Percentiles rank a stretch among this genome's conserved stretches.
Evolutionary conservation across 2,329 filamentous ascomycete species (phyloP).

Genomic region (Botryotinia narcissicola): DNA sequence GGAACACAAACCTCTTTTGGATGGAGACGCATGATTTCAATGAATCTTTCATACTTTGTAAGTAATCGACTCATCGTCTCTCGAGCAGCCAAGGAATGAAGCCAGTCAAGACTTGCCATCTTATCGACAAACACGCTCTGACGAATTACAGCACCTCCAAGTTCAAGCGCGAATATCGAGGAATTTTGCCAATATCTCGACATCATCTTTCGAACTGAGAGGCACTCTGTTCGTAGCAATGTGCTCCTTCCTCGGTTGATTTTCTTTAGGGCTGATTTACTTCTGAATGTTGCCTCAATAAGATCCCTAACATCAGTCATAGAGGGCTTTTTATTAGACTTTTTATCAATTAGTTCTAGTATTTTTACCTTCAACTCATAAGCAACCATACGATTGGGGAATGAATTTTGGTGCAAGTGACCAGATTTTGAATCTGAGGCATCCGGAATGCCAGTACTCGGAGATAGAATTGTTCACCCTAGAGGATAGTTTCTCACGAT

Average conservation of each 20-base stretch:
- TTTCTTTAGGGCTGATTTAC: constrained; percentile 41
- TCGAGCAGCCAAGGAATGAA: constrained; percentile 65
- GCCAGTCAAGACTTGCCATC: constrained; percentile 75
- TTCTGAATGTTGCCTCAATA: constrained; percentile 48
- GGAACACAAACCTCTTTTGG: constrained; percentile 57
- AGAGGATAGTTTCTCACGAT: constrained; percentile 52
- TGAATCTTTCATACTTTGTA: constrained; percentile 63
- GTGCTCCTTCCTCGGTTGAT: constrained; percentile 41
- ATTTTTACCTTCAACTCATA: constrained; percentile 46
- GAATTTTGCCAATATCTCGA: constrained; percentile 66
- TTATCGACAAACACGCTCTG: constrained; percentile 68
- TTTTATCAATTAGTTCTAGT: constrained; percentile 41
- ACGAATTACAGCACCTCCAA: constrained; percentile 62
- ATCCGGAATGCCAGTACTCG: constrained; percentile 50
- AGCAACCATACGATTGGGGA: constrained; percentile 59
- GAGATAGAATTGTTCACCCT: constrained; percentile 64
- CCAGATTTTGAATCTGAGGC: constrained; percentile 30
- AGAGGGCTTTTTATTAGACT: constrained; percentile 36
- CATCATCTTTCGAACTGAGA: constrained; percentile 65
- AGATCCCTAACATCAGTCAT: constrained; percentile 52
- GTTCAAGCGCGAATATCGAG: constrained; percentile 63
- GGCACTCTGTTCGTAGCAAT: constrained; percentile 36
- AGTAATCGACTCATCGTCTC: constrained; percentile 65
- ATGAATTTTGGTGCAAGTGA: constrained; percentile 41
- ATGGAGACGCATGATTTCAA: constrained; percentile 54